Conservation (phyloP, 306 rosid species). For the Dryas octopetala region DNA sequence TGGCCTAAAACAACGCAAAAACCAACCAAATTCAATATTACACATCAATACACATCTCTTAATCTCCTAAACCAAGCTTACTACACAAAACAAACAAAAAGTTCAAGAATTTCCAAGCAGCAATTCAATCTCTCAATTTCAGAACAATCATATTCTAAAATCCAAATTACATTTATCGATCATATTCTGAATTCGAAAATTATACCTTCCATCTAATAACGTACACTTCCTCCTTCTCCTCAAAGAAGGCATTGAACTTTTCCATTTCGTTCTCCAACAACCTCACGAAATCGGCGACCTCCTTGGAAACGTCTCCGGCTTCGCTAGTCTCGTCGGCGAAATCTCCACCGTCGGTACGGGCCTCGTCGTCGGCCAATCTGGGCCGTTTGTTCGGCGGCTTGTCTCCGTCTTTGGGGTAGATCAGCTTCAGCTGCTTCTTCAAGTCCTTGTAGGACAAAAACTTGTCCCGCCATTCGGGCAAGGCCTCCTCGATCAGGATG, state of each 20-base stretch:
- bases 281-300: slow-evolving; percentile 53
- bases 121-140: neutral
- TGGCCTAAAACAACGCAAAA: neutral
- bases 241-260: slow-evolving; percentile 67
- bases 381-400: slow-evolving; percentile 40
- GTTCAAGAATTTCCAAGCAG: neutral
- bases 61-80: neutral
- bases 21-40: neutral
- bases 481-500: slow-evolving; percentile 64
- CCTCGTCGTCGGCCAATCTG: slow-evolving; percentile 26
- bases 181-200: too few species aligned
- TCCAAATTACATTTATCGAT: neutral
- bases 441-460: slow-evolving; percentile 74
- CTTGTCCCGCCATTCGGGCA: slow-evolving; percentile 86
- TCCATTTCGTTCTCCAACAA: slow-evolving; percentile 67
- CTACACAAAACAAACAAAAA: neutral
- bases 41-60: neutral
- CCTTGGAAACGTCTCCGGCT: slow-evolving; percentile 33
- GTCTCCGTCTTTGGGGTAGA: slow-evolving; percentile 45
- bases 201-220: slow-evolving; percentile 67
- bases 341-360: slow-evolving; percentile 6
- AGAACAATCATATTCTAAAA: neutral
- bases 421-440: slow-evolving; percentile 71
- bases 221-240: slow-evolving; percentile 68
- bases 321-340: neutral